These are phyloP conservation scores for Suhomyces ambrosiae DNA, from an alignment of 1,139 yeast species.

Conservation along the genomic window DNA sequence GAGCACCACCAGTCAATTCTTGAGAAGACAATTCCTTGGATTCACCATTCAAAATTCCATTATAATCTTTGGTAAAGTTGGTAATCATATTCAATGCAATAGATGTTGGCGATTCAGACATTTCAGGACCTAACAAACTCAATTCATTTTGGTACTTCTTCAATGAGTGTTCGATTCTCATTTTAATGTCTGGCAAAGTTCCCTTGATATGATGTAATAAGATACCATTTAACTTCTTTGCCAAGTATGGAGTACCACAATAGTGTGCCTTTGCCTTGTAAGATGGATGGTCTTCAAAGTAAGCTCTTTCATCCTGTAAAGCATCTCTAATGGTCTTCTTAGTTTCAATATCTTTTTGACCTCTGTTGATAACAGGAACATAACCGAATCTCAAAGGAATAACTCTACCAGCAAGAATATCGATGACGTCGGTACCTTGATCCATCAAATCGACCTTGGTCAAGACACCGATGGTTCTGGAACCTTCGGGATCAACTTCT, in stretches of 20 bases:
- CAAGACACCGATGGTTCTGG: conserved; percentile 93
- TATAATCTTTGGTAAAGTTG: conserved; percentile 88
- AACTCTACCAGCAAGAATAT: conserved; percentile 92
- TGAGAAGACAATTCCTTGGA: conserved; percentile 82
- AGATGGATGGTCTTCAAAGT: conserved; percentile 75
- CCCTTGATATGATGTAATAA: conserved; percentile 90
- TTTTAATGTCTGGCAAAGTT: conserved; percentile 91
- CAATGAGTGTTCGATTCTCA: conserved; percentile 80
- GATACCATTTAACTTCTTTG: conserved; percentile 88
- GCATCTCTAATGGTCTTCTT: conserved; percentile 91
- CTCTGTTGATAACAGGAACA: conserved; percentile 96
- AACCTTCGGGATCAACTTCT: conserved; percentile 97
- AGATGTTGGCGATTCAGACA: conserved; percentile 85
- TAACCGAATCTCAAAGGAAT: conserved; percentile 95
- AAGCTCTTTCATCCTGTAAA: conserved; percentile 73
- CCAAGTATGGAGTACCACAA: conserved; percentile 96
- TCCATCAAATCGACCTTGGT: conserved; percentile 98
- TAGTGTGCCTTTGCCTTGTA: conserved; percentile 82
- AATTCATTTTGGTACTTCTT: conserved; percentile 85
- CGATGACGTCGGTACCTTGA: conserved; percentile 97
- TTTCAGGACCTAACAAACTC: conserved; percentile 75
- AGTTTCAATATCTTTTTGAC: conserved; percentile 90
- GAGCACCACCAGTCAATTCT: conserved; percentile 96
- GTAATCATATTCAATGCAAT: conserved; percentile 90
- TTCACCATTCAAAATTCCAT: conserved; percentile 91